Conservation (phyloP, 2,329 filamentous ascomycete species). For the Aspergillus uvarum region DNA sequence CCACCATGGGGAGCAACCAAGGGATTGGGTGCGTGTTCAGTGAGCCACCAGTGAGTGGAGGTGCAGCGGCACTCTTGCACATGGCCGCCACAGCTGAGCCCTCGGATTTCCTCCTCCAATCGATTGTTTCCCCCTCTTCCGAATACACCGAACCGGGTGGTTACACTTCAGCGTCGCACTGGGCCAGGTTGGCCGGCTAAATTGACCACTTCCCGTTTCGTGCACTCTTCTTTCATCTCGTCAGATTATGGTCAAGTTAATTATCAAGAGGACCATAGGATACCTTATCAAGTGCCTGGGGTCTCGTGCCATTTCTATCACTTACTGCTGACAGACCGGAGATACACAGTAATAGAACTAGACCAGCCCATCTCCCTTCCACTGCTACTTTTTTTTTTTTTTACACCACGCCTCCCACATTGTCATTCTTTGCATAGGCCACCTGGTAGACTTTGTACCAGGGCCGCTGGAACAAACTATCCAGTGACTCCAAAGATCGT, state of each 20-base stretch:
- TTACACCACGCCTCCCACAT: neutral
- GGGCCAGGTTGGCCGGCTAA: neutral
- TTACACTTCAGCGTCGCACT: neutral
- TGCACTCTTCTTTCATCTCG: too few species aligned
- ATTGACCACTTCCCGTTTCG: too few species aligned
- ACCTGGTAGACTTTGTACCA: conserved; percentile 22
- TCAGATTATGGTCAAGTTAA: too few species aligned
- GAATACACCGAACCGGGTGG: neutral
- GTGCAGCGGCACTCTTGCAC: neutral
- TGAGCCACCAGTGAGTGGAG: too few species aligned
- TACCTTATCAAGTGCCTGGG: neutral
- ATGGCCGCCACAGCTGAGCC: neutral
- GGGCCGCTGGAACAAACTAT: conserved; percentile 21
- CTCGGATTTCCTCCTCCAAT: neutral
- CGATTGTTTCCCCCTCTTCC: neutral
- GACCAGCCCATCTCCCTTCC: neutral
- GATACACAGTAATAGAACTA: too few species aligned
- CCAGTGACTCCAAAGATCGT: conserved; percentile 20
- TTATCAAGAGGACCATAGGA: neutral
- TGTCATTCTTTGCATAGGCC: conserved; percentile 15
- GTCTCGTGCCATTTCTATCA: too few species aligned
- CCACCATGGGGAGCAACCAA: too few species aligned
- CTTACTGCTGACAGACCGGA: neutral
- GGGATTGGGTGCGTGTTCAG: too few species aligned
- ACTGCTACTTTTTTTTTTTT: neutral